Evolutionary conservation across 2,329 filamentous ascomycete genomes (phyloP), one percentile per base, ranked within the genome.

Genomic region (Rasamsonia emersonii): DNA sequence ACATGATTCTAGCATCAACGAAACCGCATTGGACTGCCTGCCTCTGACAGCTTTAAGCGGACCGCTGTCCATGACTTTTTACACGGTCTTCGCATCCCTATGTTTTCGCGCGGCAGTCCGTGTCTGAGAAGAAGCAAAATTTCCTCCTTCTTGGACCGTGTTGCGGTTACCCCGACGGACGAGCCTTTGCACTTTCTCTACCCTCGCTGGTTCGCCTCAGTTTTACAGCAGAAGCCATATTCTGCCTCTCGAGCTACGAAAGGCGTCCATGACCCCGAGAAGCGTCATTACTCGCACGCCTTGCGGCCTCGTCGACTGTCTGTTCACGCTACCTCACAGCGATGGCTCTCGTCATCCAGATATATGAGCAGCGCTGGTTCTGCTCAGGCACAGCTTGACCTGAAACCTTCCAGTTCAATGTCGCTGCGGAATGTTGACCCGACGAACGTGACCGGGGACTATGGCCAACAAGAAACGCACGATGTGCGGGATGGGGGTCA

Each of bases 101-200:
- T 67, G 63, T 58, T 64, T 44, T 52, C 59, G 45, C 58, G 56
- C 51, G 56, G 58, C 48, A 51, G 50, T 38, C 51, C 57, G 36
- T 56, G 53, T 52, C 54, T 59, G 40, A 53, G 56, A 51, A 56
- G 56, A 49, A 58, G 52, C 46, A 51, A 47, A 43, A 36, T 59
- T 36, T 49, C 47, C 37, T 45, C 50, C 39, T 41, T 56, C 42
- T 44, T 56, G 38, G 55, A 63, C 45, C 54, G 46, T 38, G 49
- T 51, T 42, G 44, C 53, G 42, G 46, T 50, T 44, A 24, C 36
- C 11, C 46, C 52, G 45, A 42, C 58, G 39, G 54, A 60, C 44
- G 61, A 65, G 43, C 61, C 61, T 38, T 46, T 67, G 27, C 51
- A 61, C 10, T 67, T 67, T 37, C 59, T 66, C 20, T 67, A 66